These are phyloP conservation scores for Pugionium cornutum DNA, from an alignment of 345 rosid species.

Conservation along the genomic window DNA sequence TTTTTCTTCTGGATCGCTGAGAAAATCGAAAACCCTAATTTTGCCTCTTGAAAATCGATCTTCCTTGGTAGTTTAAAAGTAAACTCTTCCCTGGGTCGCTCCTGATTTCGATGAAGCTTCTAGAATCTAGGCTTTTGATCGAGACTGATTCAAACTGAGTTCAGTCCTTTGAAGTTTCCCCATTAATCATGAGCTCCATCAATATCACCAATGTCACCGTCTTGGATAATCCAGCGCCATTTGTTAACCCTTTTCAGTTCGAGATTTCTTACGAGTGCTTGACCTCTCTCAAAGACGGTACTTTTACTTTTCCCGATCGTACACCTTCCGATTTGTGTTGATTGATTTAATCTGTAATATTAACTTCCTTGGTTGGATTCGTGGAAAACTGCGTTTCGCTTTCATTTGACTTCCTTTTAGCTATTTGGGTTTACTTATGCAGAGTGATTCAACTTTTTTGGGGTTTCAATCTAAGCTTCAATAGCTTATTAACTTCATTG, in stretches of 20 bases:
- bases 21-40: background rate
- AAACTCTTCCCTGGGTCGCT: background rate
- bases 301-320: background rate
- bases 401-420: too few species aligned
- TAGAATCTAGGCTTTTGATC: constrained; percentile 32
- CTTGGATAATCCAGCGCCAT: constrained; percentile 81
- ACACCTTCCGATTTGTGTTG: background rate
- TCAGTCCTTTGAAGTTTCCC: background rate
- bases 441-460: background rate
- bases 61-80: too few species aligned
- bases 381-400: background rate
- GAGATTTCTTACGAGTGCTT: constrained; percentile 93
- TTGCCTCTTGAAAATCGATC: background rate
- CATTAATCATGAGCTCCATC: constrained; percentile 65
- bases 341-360: background rate
- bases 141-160: background rate
- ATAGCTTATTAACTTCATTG: background rate
- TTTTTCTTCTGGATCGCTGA: background rate
- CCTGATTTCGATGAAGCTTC: constrained; percentile 19
- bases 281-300: constrained; percentile 89
- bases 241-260: constrained; percentile 79
- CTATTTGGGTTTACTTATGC: background rate
- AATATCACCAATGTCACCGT: constrained; percentile 88
- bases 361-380: background rate
- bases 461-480: background rate